Percentiles rank a stretch among this genome's conserved stretches.
These are phyloP conservation scores for Hypoxylon sp. DNA, from an alignment of 2,329 filamentous ascomycete genomes.

Conservation along the genomic window DNA sequence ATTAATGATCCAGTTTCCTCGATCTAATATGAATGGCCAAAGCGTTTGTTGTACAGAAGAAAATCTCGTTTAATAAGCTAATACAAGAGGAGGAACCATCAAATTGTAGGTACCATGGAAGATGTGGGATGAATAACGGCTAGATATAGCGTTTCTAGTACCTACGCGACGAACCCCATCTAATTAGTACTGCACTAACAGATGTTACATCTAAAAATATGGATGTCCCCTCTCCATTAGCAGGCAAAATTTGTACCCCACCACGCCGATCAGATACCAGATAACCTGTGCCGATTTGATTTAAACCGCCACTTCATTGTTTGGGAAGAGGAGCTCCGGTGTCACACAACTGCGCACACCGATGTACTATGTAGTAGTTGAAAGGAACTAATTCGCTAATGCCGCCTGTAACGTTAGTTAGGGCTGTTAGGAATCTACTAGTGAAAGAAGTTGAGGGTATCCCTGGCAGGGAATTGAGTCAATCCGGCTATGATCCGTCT, in stretches of 20 bases:
- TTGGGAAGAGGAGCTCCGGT: conserved; percentile 20
- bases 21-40: conserved; percentile 28
- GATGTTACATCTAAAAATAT: conserved; percentile 17
- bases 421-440: conserved; percentile 8
- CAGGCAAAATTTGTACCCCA: conserved; percentile 10
- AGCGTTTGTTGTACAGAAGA: conserved; percentile 22
- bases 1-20: conserved; percentile 30
- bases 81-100: conserved; percentile 20
- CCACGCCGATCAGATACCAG: conserved; percentile 28
- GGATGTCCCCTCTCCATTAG: conserved; percentile 25
- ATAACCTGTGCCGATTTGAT: conserved; percentile 15
- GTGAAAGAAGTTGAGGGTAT: conserved; percentile 22
- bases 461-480: conserved; percentile 33
- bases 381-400: conserved; percentile 23
- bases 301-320: conserved; percentile 7
- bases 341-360: conserved; percentile 13
- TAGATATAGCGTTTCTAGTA: conserved; percentile 9
- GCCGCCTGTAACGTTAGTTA: conserved; percentile 10
- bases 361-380: conserved; percentile 7
- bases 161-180: conserved; percentile 5
- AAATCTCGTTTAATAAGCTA: conserved; percentile 34
- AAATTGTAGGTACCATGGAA: too few species aligned
- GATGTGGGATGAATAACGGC: conserved; percentile 15
- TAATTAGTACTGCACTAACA: conserved; percentile 30
- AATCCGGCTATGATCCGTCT: conserved; percentile 16